Evolutionary conservation across 441 rosid species (phyloP).

Genomic region (Adansonia madagascariensis): DNA sequence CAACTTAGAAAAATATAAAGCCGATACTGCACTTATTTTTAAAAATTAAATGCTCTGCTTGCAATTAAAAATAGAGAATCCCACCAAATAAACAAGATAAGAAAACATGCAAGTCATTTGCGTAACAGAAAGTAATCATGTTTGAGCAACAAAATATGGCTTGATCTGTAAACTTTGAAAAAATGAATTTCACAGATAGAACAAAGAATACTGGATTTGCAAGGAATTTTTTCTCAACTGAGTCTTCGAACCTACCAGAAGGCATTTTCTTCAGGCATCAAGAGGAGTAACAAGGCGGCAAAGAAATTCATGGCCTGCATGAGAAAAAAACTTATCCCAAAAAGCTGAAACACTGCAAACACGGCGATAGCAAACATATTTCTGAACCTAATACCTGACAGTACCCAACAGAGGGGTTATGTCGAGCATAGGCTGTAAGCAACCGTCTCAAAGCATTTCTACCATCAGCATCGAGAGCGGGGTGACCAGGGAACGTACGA

Average conservation of each 20-base stretch:
- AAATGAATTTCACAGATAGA: background rate
- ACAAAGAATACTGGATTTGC: slow-evolving; percentile 9
- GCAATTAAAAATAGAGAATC: background rate
- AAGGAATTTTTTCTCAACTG: slow-evolving; percentile 27
- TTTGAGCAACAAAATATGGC: background rate
- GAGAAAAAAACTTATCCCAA: background rate
- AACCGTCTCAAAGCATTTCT: slow-evolving; percentile 98
- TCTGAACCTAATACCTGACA: slow-evolving; percentile 73
- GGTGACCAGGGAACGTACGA: slow-evolving; percentile 99
- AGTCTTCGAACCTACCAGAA: slow-evolving; percentile 70
- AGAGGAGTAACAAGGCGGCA: slow-evolving; percentile 91
- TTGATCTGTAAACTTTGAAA: background rate
- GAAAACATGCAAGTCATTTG: background rate
- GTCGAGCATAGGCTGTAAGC: slow-evolving; percentile 98
- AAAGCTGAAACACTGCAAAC: slow-evolving; percentile 20
- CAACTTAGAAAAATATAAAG: slow-evolving; percentile 26
- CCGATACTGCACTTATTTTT: background rate
- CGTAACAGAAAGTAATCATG: background rate
- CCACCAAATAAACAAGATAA: slow-evolving; percentile 15
- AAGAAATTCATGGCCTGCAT: slow-evolving; percentile 99
- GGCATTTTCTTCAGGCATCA: slow-evolving; percentile 99
- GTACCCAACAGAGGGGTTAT: slow-evolving; percentile 98
- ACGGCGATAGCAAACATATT: slow-evolving; percentile 15
- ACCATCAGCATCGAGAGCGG: slow-evolving; percentile 92
- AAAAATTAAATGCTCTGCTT: background rate